A percentile compares a stretch with the other conserved stretches of the same genome.
Evolutionary conservation across 2,329 filamentous ascomycete genomes (phyloP).

Genomic region (Verticillium zaregamsianum): DNA sequence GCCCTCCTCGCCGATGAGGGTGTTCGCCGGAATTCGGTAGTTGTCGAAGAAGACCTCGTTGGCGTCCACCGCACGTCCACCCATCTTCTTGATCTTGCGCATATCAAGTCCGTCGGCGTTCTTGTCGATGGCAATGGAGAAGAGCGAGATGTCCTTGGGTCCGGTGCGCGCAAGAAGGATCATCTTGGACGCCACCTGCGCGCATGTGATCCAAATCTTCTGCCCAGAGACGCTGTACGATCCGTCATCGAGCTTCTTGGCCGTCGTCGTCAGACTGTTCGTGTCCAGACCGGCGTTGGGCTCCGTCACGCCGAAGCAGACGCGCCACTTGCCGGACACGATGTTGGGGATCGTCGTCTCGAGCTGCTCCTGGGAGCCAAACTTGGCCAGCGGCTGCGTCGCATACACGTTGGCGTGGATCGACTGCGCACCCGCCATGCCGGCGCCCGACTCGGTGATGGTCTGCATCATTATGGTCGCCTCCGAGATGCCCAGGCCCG

Average conservation of each 20-base stretch:
- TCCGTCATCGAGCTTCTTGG: constrained; percentile 47
- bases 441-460: constrained; percentile 72
- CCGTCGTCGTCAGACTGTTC: constrained; percentile 62
- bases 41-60: constrained; percentile 88
- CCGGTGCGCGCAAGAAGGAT: constrained; percentile 76
- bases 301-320: constrained; percentile 83
- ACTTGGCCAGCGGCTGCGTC: constrained; percentile 70
- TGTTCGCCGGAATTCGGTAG: constrained; percentile 60
- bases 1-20: constrained; percentile 67
- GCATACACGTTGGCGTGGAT: constrained; percentile 68
- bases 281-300: constrained; percentile 79
- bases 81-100: constrained; percentile 79
- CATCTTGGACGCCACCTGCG: constrained; percentile 80
- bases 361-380: constrained; percentile 63
- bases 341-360: constrained; percentile 63
- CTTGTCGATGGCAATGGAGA: constrained; percentile 73
- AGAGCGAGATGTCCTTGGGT: constrained; percentile 70
- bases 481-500: constrained; percentile 73
- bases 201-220: constrained; percentile 88
- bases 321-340: constrained; percentile 66
- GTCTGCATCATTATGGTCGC: constrained; percentile 87
- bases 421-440: constrained; percentile 66
- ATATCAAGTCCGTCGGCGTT: constrained; percentile 57
- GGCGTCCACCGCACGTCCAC: constrained; percentile 74
- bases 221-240: constrained; percentile 69